Conservation (phyloP, 1,284 basidiomycete species). For the Neotropicomus parvogracilis region DNA sequence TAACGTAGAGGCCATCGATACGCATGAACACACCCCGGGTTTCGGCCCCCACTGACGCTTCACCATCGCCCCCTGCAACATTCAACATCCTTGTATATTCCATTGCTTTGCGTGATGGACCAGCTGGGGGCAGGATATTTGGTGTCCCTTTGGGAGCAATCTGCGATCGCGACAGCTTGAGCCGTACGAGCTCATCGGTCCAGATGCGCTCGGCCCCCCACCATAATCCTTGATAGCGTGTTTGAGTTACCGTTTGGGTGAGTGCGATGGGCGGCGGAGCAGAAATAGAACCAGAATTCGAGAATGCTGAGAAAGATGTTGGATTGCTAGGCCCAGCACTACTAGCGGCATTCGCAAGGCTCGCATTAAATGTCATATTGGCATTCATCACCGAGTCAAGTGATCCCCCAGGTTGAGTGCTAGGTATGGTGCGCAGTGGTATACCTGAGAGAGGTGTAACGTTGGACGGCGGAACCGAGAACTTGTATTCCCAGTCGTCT, state of each 20-base stretch:
- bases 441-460: slow-evolving; percentile 18
- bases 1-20: slow-evolving; percentile 57
- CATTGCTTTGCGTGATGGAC: slow-evolving; percentile 44
- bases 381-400: slow-evolving; percentile 36
- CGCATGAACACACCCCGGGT: slow-evolving; percentile 65
- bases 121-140: slow-evolving; percentile 56
- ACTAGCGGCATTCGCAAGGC: slow-evolving; percentile 12
- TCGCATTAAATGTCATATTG: slow-evolving; percentile 36
- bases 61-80: slow-evolving; percentile 21
- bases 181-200: slow-evolving; percentile 78
- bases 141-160: slow-evolving; percentile 60
- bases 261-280: slow-evolving; percentile 25
- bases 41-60: slow-evolving; percentile 48
- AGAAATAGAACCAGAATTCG: slow-evolving; percentile 7
- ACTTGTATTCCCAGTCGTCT: slow-evolving; percentile 65
- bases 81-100: slow-evolving; percentile 31
- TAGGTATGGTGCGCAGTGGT: slow-evolving; percentile 1
- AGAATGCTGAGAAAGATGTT: not conserved
- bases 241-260: slow-evolving; percentile 42
- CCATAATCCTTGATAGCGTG: slow-evolving; percentile 77
- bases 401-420: slow-evolving; percentile 15
- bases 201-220: slow-evolving; percentile 88
- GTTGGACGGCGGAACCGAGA: slow-evolving; percentile 32
- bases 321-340: slow-evolving; percentile 12
- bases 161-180: slow-evolving; percentile 63